These are phyloP conservation scores for Heimioporus sp. DNA, from an alignment of 768 basidiomycete species.

Conservation along the genomic window DNA sequence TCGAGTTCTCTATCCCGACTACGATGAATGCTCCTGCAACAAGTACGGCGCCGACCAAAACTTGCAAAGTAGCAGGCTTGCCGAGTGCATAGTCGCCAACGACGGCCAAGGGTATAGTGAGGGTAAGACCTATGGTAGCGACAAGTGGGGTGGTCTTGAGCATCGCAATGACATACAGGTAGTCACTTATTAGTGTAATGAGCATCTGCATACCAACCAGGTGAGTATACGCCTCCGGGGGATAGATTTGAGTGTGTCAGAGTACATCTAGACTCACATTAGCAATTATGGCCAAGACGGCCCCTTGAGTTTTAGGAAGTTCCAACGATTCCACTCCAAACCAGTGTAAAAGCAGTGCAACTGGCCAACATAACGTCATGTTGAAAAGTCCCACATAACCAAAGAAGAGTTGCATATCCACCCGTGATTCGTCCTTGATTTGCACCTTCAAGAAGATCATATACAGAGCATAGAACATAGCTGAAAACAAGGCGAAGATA, in stretches of 20 bases:
- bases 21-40: slow-evolving; percentile 78
- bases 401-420: slow-evolving; percentile 94
- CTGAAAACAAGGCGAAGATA: slow-evolving; percentile 78
- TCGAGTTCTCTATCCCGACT: slow-evolving; percentile 57
- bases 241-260: neutral
- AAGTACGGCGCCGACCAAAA: slow-evolving; percentile 70
- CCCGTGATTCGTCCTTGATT: slow-evolving; percentile 74
- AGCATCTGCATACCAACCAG: slow-evolving; percentile 53
- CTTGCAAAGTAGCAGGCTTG: slow-evolving; percentile 53
- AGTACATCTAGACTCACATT: slow-evolving; percentile 43
- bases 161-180: slow-evolving; percentile 86
- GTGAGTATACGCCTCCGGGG: neutral
- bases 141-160: slow-evolving; percentile 95
- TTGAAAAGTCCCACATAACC: slow-evolving; percentile 92
- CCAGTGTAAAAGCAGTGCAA: slow-evolving; percentile 74
- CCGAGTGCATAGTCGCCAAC: slow-evolving; percentile 72
- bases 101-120: slow-evolving; percentile 92
- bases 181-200: slow-evolving; percentile 83
- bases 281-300: slow-evolving; percentile 48
- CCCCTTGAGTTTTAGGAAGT: slow-evolving; percentile 53
- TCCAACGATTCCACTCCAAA: slow-evolving; percentile 73
- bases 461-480: slow-evolving; percentile 86
- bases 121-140: slow-evolving; percentile 87
- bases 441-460: slow-evolving; percentile 87
- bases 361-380: slow-evolving; percentile 69